Evolutionary conservation across 345 rosid species (phyloP), one percentile per base, ranked within the genome.

Genomic region (Clausena lansium): DNA sequence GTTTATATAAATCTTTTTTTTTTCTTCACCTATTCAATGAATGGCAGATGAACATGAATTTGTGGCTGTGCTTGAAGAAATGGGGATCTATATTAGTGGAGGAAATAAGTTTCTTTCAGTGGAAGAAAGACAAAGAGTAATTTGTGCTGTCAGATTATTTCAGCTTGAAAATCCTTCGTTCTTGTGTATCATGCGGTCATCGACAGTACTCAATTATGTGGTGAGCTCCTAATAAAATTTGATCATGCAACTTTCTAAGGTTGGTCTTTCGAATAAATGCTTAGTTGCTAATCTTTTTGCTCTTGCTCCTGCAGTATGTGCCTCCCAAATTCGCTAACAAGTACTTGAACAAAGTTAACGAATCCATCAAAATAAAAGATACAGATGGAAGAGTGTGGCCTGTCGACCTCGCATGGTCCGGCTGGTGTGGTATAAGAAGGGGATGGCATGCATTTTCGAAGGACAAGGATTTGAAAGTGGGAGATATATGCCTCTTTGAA

Each of bases 121-220:
- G 2, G 82, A 69, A 71, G 63, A 65, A 45, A 79, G 85, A 76
- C 82, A 70, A 20, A 84, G 85, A 75, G 85, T 83, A 28, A 70
- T 84, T 27, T 59, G 67, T 61, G 79, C 88, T 54, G 83, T 74
- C 32, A 79, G 76, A 78, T 74, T 36, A 72, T 79, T 71, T 61
- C 80, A 81, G 78, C 88, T 87, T 10, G 50, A 36, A 28, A 84
- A 79, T 73, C 89, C 90, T 27, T 82, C 77, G 39, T 87, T 84
- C 83, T 71, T 79, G 83, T 75, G 81, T 39, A 68, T 81, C 57
- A 22, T 86, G 81, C 63, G 15, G 7, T 32, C 71, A 64, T 50
- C 19, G 17, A 62, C 47, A 20, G 4, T 24, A 30, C 1, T 4
- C 2, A 9, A 36, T 28, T 63, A 7, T 25, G 1, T 50, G 70